A percentile compares a stretch with the other conserved stretches of the same genome.
Conservation (phyloP, 2,329 filamentous ascomycete species). For the Fusarium albidum region DNA sequence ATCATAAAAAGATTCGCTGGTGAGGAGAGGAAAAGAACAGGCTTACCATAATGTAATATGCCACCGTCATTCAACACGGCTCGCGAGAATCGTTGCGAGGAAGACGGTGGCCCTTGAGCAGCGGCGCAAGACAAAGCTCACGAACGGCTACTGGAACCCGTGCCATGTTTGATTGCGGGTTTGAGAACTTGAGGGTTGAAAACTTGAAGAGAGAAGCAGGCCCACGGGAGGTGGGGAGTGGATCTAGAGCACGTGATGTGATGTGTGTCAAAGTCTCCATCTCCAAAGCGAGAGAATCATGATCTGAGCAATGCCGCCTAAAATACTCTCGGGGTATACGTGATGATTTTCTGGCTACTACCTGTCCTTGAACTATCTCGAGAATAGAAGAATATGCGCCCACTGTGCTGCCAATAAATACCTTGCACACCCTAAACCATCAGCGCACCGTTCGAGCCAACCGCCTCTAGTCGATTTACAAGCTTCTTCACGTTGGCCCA, state of each 20-base stretch:
- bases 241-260: conserved; percentile 24
- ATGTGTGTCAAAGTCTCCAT: too few species aligned
- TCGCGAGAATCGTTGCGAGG: not conserved
- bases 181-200: conserved; percentile 5
- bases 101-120: not conserved
- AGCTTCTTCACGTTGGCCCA: conserved; percentile 94
- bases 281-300: not conserved
- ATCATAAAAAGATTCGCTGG: conserved; percentile 41
- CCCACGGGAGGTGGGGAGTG: conserved; percentile 1
- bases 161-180: not conserved
- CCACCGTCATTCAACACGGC: not conserved
- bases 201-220: conserved; percentile 7
- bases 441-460: conserved; percentile 59
- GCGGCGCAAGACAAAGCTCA: not conserved
- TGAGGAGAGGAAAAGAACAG: not conserved
- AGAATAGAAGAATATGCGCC: conserved; percentile 27
- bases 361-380: conserved; percentile 28
- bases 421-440: conserved; percentile 43
- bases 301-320: not conserved
- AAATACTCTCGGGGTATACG: conserved; percentile 35
- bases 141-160: not conserved
- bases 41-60: conserved; percentile 26
- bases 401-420: conserved; percentile 28
- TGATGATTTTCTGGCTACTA: conserved; percentile 21
- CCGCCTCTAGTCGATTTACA: conserved; percentile 76